Evolutionary conservation across 441 rosid genomes (phyloP).

Genomic region (Jatropha multifida): DNA sequence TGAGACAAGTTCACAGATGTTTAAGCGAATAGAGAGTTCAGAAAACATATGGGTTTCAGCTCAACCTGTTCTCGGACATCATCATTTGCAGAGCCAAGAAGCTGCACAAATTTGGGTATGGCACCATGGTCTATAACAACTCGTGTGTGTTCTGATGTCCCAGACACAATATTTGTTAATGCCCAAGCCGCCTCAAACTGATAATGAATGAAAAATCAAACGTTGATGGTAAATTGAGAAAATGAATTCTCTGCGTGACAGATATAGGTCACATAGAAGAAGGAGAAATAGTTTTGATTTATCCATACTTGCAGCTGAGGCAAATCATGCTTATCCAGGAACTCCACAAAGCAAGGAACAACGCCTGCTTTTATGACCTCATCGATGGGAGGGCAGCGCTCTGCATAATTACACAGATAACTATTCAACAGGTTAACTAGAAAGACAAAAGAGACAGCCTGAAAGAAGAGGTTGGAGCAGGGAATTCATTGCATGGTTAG

Average conservation of each 20-base stretch:
- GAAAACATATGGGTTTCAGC: not conserved
- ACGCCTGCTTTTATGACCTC: slow-evolving; percentile 12
- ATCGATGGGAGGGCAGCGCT: slow-evolving; percentile 15
- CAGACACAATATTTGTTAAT: slow-evolving; percentile 14
- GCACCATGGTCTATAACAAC: slow-evolving; percentile 17
- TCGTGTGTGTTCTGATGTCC: slow-evolving; percentile 11
- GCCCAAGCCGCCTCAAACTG: slow-evolving; percentile 21
- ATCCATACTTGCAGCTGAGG: slow-evolving; percentile 14
- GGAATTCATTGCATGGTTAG: not conserved
- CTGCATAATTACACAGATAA: not conserved
- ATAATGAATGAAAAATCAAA: slow-evolving; percentile 13
- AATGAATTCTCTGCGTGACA: slow-evolving; percentile 5
- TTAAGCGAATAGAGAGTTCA: not conserved
- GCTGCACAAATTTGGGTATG: slow-evolving; percentile 14
- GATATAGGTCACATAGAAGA: not conserved
- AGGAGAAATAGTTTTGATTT: not conserved
- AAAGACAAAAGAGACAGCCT: not conserved
- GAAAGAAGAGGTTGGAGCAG: not conserved
- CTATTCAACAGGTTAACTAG: not conserved
- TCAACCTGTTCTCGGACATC: slow-evolving; percentile 16
- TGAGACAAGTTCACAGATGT: not conserved
- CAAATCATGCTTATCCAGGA: slow-evolving; percentile 16
- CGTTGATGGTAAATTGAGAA: slow-evolving; percentile 4
- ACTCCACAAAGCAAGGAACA: slow-evolving; percentile 13
- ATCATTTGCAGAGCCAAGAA: slow-evolving; percentile 18